Conservation (phyloP, 83 land plant species). For the Picea abies region DNA sequence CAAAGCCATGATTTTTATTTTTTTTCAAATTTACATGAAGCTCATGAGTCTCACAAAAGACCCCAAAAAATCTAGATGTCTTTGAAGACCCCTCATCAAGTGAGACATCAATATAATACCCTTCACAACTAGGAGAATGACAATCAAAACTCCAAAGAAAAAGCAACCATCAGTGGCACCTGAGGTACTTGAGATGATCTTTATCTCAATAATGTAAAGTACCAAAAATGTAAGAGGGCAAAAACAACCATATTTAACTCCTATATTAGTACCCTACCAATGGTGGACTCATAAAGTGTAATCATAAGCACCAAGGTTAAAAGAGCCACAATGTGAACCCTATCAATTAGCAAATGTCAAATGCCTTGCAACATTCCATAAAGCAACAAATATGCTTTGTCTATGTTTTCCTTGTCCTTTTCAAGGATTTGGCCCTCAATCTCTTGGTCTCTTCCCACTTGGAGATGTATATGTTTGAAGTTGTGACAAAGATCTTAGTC, state of each 20-base stretch:
- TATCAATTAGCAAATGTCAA: background rate
- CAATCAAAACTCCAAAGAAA: background rate
- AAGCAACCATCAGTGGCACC: background rate
- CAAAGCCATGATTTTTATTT: background rate
- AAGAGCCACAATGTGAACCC: background rate
- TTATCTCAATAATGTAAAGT: background rate
- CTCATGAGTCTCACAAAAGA: background rate
- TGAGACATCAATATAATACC: background rate
- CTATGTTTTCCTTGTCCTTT: background rate
- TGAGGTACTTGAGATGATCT: background rate
- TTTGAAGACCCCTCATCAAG: background rate
- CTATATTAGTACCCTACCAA: background rate
- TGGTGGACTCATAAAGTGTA: background rate
- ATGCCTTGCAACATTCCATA: background rate
- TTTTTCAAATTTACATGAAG: background rate
- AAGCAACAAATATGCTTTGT: background rate
- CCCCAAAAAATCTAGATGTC: background rate
- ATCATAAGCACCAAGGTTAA: background rate
- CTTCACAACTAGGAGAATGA: background rate
- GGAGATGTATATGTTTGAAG: background rate
- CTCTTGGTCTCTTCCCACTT: background rate
- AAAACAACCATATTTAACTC: background rate
- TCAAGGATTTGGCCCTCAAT: background rate
- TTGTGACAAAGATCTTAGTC: no score
- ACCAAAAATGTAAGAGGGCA: background rate